phyloP scores from a whole-genome alignment of 495 filamentous ascomycete genomes.

The Aspergillus avenaceus region DNA sequence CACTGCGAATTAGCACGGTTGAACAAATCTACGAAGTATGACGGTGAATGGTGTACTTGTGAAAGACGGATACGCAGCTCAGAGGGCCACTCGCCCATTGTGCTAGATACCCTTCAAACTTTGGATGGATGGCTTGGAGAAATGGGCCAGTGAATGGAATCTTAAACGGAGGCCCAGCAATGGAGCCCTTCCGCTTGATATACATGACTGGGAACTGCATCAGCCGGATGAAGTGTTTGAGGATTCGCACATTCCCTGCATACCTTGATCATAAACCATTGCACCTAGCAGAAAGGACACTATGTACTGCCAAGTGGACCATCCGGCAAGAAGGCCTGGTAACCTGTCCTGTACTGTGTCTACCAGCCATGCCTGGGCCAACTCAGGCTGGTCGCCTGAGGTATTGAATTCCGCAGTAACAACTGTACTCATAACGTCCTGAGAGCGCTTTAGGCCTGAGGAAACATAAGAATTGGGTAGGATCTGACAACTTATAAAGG shows the following conservation, averaged over 20 bases:
- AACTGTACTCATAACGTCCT: no score
- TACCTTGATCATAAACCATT: conserved; percentile 34
- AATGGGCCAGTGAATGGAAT: conserved; percentile 91
- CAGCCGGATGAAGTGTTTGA: not conserved
- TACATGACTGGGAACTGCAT: conserved; percentile 60
- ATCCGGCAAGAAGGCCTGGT: conserved; percentile 1
- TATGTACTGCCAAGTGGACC: conserved; percentile 27
- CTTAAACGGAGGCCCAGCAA: conserved; percentile 75
- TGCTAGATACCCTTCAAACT: conserved; percentile 73
- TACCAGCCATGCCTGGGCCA: conserved; percentile 1
- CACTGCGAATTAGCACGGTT: not conserved
- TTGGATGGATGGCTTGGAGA: conserved; percentile 77
- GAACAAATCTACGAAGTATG: not conserved
- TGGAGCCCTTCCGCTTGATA: conserved; percentile 73
- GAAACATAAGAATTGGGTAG: not conserved
- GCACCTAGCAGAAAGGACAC: conserved; percentile 20
- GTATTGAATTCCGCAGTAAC: conserved; percentile 7
- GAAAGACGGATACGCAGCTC: conserved; percentile 92
- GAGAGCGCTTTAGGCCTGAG: no score
- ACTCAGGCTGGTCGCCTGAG: conserved; percentile 7
- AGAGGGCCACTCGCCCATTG: conserved; percentile 85
- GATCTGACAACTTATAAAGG: not conserved
- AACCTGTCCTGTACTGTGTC: not conserved
- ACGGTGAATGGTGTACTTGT: conserved; percentile 62
- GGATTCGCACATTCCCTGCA: not conserved